Base-by-base conservation (phyloP, 345 rosid species). In the Aquilaria malaccensis region DNA sequence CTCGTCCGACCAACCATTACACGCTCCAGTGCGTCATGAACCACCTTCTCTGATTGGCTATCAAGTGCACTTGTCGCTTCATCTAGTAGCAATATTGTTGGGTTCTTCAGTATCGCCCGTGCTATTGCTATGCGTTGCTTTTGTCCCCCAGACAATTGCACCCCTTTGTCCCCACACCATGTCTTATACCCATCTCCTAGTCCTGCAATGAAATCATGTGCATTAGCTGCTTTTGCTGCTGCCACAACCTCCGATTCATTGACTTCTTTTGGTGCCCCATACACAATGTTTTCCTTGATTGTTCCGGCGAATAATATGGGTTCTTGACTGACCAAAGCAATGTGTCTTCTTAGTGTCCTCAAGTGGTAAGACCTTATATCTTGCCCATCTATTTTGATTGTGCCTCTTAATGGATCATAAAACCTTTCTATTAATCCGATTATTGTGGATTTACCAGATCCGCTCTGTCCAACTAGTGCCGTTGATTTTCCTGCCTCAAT, bases 401-500 rank as follows among this genome's bases (percentile, higher is more conserved):
- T 33, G 0, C 89, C 89, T 11, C 52, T 75, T 1, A 72, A 50
- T 0, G 92, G 88, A 14, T 88, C 89, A 22, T 88, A 85, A 43
- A 80, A 88, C 45, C 92, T 67, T 52, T 83, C 81, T 33, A 85
- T 77, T 30, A 88, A 53, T 12, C 86, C 82, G 0, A 88, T 77
- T 15, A 83, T 65, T 0, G 90, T 88, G 7, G 96, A 88, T 50
- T 88, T 88, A 3, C 96, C 96, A 2, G 90, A 88, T 31, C 89
- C 96, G 22, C 92, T 85, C 62, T 79, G 81, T 56, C 96, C 94
- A 2, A 88, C 92, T 22, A 88, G 59, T 2, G 91, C 89, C 0
- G 96, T 85, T 12, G 93, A 82, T 69, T 76, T 85, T 9, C 83
- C 90, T 0, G 83, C 73, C 31, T 84, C 79, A 2, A 89, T 73